Evolutionary conservation across 2,329 filamentous ascomycete genomes (phyloP), one percentile per base, ranked within the genome.

Genomic region (Thielaviopsis cerberus): DNA sequence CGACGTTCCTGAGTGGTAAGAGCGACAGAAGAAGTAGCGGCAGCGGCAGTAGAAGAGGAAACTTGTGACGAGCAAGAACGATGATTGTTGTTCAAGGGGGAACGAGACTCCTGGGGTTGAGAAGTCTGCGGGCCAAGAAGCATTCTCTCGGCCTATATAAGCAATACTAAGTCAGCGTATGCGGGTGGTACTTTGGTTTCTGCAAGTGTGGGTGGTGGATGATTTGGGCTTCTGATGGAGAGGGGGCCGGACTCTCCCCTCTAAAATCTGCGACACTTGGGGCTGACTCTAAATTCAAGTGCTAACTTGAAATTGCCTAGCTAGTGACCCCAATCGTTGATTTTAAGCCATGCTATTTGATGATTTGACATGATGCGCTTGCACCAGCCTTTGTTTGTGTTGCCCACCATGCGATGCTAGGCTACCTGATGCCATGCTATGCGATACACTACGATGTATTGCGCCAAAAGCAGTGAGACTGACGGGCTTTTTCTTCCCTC

Each of bases 81-180:
- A 23, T 50, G 51, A 30, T 54, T 27, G 34, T 25, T 51, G 17
- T 41, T 50, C 41, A 50, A 53, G 51, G 56, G 56, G 53, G 56
- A 51, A n/a, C 51, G n/a, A 22, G 30, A 22, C 56, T 57, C 56
- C 30, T 57, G 56, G 56, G 51, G 41, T 48, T 48, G 41, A 48
- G 41, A 45, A 51, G 45, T 34, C 15, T 57, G 51, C 51, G 51
- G 30, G 56, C 56, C 56, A 22, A 37, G 30, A 5, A 53, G 30
- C 56, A 57, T 57, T 50, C 56, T 57, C 50, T 50, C 56, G 11
- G 51, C 26, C 56, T 57, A 53, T 53, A 57, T 53, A 54, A 41
- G 30, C 27, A 51, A 23, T 55, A 15, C 41, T 56, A 41, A 50
- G 54, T 56, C 50, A 56, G 37, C 27, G 27, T 30, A 48, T 48